Conservation (phyloP, 768 basidiomycete species). For the Tulasnella sp. region DNA sequence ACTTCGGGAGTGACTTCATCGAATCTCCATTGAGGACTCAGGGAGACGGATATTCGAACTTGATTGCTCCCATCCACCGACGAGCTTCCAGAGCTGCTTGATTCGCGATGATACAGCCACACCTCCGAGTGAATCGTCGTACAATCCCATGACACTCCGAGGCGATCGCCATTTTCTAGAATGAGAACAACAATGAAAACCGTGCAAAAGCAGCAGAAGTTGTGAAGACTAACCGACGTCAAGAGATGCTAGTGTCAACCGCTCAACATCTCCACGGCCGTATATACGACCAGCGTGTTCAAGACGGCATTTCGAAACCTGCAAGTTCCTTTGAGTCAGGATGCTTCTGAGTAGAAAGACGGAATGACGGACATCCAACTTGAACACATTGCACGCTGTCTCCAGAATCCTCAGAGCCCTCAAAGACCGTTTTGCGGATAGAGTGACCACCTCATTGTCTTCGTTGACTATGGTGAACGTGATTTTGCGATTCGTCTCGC, state of each 20-base stretch:
- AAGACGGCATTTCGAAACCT: not conserved
- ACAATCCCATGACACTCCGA: conserved; percentile 7
- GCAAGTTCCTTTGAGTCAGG: not conserved
- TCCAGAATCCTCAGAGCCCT: not conserved
- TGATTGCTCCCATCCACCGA: not conserved
- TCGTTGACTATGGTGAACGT: not conserved
- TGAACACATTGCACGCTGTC: conserved; percentile 6
- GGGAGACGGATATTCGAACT: not conserved
- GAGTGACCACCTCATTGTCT: not conserved
- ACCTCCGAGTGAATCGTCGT: not conserved
- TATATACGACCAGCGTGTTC: conserved; percentile 5
- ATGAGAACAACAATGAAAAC: not conserved
- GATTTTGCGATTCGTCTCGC: conserved; percentile 5
- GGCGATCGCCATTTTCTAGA: conserved; percentile 11
- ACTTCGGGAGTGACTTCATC: not conserved
- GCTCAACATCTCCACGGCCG: conserved; percentile 2
- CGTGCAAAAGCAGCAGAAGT: not conserved
- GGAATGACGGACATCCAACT: not conserved
- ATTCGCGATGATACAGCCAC: not conserved
- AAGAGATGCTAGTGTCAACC: not conserved
- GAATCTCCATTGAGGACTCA: conserved; percentile 1
- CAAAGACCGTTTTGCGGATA: conserved; percentile 6
- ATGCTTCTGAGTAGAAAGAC: not conserved
- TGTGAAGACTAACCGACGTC: not conserved
- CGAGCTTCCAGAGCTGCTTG: not conserved